Percentiles rank a stretch among this genome's conserved stretches.
Conservation (phyloP, 306 rosid species). For the Begonia masoniana region DNA sequence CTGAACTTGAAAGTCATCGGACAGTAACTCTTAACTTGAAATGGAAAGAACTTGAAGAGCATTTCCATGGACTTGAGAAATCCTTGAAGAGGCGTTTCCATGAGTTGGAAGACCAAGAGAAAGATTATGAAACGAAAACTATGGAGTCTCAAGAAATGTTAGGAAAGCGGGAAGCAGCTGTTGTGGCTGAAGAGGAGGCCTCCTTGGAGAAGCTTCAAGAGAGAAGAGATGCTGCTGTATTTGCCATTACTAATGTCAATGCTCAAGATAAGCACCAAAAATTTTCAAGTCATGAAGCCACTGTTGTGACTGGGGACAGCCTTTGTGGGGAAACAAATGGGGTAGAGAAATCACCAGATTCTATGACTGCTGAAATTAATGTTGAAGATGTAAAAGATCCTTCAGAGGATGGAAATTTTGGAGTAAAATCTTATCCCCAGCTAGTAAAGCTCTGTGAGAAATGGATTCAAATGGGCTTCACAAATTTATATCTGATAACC, state of each 20-base stretch:
- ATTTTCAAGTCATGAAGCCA: slow-evolving; percentile 36
- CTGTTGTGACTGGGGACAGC: slow-evolving; percentile 25
- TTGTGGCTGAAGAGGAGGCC: slow-evolving; percentile 69
- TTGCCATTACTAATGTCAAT: slow-evolving; percentile 32
- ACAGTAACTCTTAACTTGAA: slow-evolving; percentile 78
- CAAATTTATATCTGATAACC: slow-evolving; percentile 86
- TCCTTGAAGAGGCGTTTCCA: slow-evolving; percentile 96
- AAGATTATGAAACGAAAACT: slow-evolving; percentile 66
- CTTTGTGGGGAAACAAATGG: slow-evolving; percentile 21
- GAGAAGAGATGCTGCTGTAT: slow-evolving; percentile 74
- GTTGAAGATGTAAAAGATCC: slow-evolving; percentile 33
- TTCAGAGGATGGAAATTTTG: slow-evolving; percentile 23
- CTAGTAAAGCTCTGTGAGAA: slow-evolving; percentile 56
- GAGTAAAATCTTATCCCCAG: slow-evolving; percentile 55
- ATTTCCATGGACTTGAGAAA: slow-evolving; percentile 92
- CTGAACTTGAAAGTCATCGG: slow-evolving; percentile 95
- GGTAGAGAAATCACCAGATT: slow-evolving; percentile 53
- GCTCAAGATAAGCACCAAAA: slow-evolving; percentile 74
- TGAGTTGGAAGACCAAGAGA: slow-evolving; percentile 94
- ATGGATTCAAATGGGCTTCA: slow-evolving; percentile 88
- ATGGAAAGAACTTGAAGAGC: slow-evolving; percentile 98
- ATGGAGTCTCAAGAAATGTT: slow-evolving; percentile 47
- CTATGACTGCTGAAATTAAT: slow-evolving; percentile 30
- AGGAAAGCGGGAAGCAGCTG: slow-evolving; percentile 60
- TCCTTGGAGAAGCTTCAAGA: slow-evolving; percentile 71